Evolutionary conservation across 805 yeast genomes (phyloP).

Genomic region (Saturnispora silvae): DNA sequence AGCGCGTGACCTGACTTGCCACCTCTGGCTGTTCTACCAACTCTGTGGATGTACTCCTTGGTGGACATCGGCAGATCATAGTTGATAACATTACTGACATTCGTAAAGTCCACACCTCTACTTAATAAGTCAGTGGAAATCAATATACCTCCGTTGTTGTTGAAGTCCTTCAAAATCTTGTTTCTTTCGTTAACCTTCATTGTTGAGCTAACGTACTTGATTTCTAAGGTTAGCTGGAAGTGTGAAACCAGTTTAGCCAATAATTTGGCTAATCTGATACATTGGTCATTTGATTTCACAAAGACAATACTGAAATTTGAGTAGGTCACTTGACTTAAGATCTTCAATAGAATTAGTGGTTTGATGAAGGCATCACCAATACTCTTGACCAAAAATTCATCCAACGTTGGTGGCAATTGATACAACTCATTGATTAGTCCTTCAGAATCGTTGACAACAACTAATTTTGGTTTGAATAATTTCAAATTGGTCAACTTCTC

Average conservation of each 20-base stretch:
- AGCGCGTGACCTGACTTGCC: conserved; percentile 66
- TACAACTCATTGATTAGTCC: conserved; percentile 43
- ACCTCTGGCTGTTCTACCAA: conserved; percentile 97
- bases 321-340: conserved; percentile 29
- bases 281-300: conserved; percentile 73
- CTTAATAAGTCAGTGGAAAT: conserved; percentile 87
- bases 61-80: conserved; percentile 85
- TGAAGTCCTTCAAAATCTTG: conserved; percentile 50
- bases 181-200: conserved; percentile 42
- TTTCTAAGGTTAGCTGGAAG: conserved; percentile 7
- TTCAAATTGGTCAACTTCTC: conserved; percentile 69
- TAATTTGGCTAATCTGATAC: conserved; percentile 66
- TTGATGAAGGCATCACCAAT: conserved; percentile 36
- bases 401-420: conserved; percentile 45
- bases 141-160: conserved; percentile 36
- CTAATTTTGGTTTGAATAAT: conserved; percentile 59
- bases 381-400: conserved; percentile 23
- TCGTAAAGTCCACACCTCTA: conserved; percentile 82
- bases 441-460: conserved; percentile 52
- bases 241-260: conserved; percentile 32
- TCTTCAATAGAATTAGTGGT: conserved; percentile 61
- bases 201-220: conserved; percentile 49
- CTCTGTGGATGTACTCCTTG: conserved; percentile 89
- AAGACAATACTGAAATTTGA: conserved; percentile 43
- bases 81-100: conserved; percentile 68